Percentiles rank a stretch among this genome's conserved stretches.
Evolutionary conservation across 257 asterid genomes (phyloP).

Genomic region (Solanum ahanhuiri): DNA sequence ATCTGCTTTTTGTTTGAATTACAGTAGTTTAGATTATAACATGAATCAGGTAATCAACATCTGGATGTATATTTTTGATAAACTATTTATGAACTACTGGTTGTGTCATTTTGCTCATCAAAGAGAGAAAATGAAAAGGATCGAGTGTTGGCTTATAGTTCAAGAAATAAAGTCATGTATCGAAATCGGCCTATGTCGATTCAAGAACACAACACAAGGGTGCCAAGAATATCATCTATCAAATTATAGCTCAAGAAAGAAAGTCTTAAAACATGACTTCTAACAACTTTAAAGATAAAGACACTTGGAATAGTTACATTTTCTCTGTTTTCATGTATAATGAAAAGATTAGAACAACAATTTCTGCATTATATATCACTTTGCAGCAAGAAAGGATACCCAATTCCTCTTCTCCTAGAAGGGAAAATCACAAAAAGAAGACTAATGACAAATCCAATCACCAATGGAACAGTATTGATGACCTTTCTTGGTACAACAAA

Average conservation of each 20-base stretch:
- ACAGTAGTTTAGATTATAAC: background rate
- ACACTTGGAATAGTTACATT: background rate
- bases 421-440: conserved; percentile 51
- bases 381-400: conserved; percentile 53
- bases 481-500: conserved; percentile 29
- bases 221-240: background rate
- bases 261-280: background rate
- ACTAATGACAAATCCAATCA: conserved; percentile 34
- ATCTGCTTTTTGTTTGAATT: background rate
- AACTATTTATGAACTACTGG: background rate
- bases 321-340: background rate
- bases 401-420: conserved; percentile 55
- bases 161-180: background rate
- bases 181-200: background rate
- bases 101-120: background rate
- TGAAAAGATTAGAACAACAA: background rate
- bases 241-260: background rate
- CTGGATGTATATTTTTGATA: background rate
- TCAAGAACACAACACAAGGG: background rate
- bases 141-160: background rate
- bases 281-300: background rate
- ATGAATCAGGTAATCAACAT: background rate
- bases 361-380: conserved; percentile 11
- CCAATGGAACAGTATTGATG: conserved; percentile 29
- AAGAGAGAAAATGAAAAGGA: background rate